A percentile compares a stretch with the other conserved stretches of the same genome.
These are phyloP conservation scores for Phytopythium vexans DNA, from an alignment of 352 stramenopile species.

Conservation along the genomic window DNA sequence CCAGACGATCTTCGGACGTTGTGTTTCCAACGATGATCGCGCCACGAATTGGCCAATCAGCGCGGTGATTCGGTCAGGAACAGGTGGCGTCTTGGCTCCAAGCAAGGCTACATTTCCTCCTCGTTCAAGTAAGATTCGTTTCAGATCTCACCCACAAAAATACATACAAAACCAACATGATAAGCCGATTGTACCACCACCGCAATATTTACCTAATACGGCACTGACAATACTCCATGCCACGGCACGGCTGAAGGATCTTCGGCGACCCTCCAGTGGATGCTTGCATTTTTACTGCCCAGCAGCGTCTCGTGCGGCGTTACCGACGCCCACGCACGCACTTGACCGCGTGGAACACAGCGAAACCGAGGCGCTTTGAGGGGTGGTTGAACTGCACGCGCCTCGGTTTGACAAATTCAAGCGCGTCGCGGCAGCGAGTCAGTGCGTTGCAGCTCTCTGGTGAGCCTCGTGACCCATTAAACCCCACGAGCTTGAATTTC, in stretches of 20 bases:
- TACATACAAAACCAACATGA: neutral
- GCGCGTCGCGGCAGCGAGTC: neutral
- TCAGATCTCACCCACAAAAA: constrained; percentile 30
- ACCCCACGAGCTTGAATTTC: neutral
- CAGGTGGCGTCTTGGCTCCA: constrained; percentile 7
- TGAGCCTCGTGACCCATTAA: constrained; percentile 3
- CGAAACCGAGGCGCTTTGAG: neutral
- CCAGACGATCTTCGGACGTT: constrained; percentile 2
- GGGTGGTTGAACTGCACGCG: constrained; percentile 1
- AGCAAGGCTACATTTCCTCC: constrained; percentile 1
- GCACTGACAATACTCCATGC: neutral
- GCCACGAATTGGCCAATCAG: constrained; percentile 8
- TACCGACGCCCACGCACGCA: too few species aligned
- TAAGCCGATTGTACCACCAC: neutral
- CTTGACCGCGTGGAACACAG: neutral
- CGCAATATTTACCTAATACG: neutral
- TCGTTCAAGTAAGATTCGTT: constrained; percentile 20
- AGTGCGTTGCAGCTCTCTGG: neutral
- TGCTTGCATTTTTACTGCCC: too few species aligned
- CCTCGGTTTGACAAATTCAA: constrained; percentile 3
- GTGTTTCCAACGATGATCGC: constrained; percentile 18
- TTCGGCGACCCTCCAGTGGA: too few species aligned
- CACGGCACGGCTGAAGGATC: neutral
- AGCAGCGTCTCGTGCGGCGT: too few species aligned
- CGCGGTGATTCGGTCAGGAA: neutral